These are phyloP conservation scores for Puya raimondii DNA, from an alignment of 176 grass and related monocot species.

Conservation along the genomic window DNA sequence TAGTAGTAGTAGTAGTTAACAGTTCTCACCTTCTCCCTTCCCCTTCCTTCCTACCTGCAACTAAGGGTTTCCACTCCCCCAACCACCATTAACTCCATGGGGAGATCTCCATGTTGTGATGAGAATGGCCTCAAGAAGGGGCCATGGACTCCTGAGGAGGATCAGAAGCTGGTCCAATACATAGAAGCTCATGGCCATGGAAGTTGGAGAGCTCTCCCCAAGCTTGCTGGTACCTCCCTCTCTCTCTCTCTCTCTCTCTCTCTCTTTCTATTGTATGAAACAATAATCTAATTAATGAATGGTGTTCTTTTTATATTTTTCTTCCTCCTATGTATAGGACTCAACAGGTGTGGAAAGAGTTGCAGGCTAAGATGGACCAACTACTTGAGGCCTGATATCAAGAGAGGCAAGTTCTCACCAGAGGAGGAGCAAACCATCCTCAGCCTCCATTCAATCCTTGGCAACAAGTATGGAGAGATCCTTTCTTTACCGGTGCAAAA, in stretches of 20 bases:
- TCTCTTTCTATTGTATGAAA: background rate
- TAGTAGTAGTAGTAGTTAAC: constrained; percentile 2
- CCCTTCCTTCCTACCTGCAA: background rate
- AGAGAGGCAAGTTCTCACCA: constrained; percentile 81
- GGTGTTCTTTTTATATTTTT: constrained; percentile 23
- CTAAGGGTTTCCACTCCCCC: constrained; percentile 12
- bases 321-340: constrained; percentile 28
- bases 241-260: background rate
- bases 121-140: constrained; percentile 95
- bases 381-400: constrained; percentile 90
- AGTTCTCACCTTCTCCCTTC: constrained; percentile 37
- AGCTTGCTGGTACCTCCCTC: constrained; percentile 51
- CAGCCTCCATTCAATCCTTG: constrained; percentile 68
- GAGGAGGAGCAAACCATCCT: constrained; percentile 91
- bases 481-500: background rate
- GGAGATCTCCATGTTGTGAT: constrained; percentile 72
- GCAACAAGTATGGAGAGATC: constrained; percentile 65
- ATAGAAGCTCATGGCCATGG: constrained; percentile 76
- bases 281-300: background rate
- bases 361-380: constrained; percentile 98
- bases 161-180: constrained; percentile 63
- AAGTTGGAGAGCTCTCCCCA: constrained; percentile 90
- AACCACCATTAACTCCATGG: constrained; percentile 46
- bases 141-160: constrained; percentile 88
- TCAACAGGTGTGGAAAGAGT: constrained; percentile 97